Percentiles rank a stretch among this genome's conserved stretches.
Evolutionary conservation across 495 filamentous ascomycete species (phyloP).

Genomic region (Annulohypoxylon nitens): DNA sequence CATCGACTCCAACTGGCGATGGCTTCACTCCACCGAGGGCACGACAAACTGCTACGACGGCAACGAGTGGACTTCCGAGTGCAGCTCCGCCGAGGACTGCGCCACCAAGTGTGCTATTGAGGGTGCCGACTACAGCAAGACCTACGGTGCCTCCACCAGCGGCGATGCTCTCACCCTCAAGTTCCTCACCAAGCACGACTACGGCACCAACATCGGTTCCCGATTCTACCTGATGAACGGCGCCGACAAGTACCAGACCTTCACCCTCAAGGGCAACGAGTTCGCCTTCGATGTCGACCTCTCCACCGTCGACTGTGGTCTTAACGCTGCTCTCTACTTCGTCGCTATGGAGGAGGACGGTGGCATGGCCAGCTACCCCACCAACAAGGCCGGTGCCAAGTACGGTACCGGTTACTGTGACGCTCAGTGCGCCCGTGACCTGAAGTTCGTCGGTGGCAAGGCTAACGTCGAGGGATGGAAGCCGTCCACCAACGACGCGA

Average conservation of each 20-base stretch:
- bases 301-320: slow-evolving; percentile 65
- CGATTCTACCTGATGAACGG: slow-evolving; percentile 69
- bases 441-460: slow-evolving; percentile 67
- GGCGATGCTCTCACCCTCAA: slow-evolving; percentile 62
- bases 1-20: slow-evolving; percentile 68
- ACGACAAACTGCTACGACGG: slow-evolving; percentile 65
- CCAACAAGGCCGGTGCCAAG: slow-evolving; percentile 71
- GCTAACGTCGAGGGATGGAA: slow-evolving; percentile 73
- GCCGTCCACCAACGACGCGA: slow-evolving; percentile 68
- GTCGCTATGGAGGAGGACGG: slow-evolving; percentile 70
- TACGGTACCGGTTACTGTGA: slow-evolving; percentile 74
- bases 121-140: slow-evolving; percentile 62
- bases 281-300: slow-evolving; percentile 73
- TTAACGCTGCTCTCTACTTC: slow-evolving; percentile 73
- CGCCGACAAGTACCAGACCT: slow-evolving; percentile 67
- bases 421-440: slow-evolving; percentile 67
- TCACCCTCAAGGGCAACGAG: slow-evolving; percentile 68
- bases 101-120: slow-evolving; percentile 63
- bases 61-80: slow-evolving; percentile 62
- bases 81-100: slow-evolving; percentile 55
- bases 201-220: slow-evolving; percentile 64
- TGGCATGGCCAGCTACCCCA: slow-evolving; percentile 63
- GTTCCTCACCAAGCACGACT: slow-evolving; percentile 68
- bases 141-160: slow-evolving; percentile 64
- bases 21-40: slow-evolving; percentile 57